Conservation (phyloP, 2,329 filamentous ascomycete genomes). For the Cercospora sp. region DNA sequence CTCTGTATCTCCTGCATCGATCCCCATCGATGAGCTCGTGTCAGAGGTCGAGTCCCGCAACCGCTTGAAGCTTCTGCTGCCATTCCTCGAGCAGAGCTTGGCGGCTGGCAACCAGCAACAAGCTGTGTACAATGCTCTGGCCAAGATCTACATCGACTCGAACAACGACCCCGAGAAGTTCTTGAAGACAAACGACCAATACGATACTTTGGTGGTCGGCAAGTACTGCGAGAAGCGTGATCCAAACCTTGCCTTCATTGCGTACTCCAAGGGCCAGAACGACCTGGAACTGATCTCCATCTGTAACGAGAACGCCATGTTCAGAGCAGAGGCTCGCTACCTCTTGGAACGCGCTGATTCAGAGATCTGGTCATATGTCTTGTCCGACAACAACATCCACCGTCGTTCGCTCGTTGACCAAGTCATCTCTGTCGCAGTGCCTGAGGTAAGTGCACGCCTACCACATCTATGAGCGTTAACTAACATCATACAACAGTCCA, state of each 20-base stretch:
- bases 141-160: slow-evolving; percentile 98
- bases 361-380: slow-evolving; percentile 92
- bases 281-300: slow-evolving; percentile 96
- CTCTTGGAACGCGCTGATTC: slow-evolving; percentile 83
- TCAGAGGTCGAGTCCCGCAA: slow-evolving; percentile 94
- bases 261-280: slow-evolving; percentile 95
- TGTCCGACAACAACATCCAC: slow-evolving; percentile 94
- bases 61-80: slow-evolving; percentile 88
- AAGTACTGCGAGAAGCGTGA: slow-evolving; percentile 99
- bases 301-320: slow-evolving; percentile 99
- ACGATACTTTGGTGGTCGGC: slow-evolving; percentile 86
- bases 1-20: slow-evolving; percentile 78
- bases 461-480: neutral
- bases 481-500: slow-evolving; percentile 66
- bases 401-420: slow-evolving; percentile 92
- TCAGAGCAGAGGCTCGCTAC: slow-evolving; percentile 94
- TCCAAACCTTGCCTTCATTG: slow-evolving; percentile 90
- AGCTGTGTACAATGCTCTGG: slow-evolving; percentile 93
- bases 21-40: slow-evolving; percentile 93
- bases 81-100: slow-evolving; percentile 91
- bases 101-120: slow-evolving; percentile 91
- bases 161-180: slow-evolving; percentile 99
- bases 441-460: slow-evolving; percentile 18
- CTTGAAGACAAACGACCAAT: slow-evolving; percentile 94
- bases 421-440: slow-evolving; percentile 88